These are phyloP conservation scores for Datisca glomerata DNA, from an alignment of 306 rosid species.

Conservation along the genomic window DNA sequence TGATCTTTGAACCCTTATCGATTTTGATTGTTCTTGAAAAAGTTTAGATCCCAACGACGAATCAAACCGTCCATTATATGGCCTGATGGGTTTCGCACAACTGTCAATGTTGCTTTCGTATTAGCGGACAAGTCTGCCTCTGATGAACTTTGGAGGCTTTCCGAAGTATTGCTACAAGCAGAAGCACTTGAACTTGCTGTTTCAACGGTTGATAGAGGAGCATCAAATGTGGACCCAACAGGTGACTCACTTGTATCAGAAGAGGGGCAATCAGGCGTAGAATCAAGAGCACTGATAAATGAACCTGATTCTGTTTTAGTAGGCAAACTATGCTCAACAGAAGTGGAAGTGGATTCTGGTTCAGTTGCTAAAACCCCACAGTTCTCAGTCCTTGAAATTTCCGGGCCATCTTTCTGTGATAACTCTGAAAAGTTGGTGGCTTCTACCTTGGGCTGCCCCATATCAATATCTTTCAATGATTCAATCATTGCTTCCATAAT, in stretches of 20 bases:
- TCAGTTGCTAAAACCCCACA: constrained; percentile 17
- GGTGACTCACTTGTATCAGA: constrained; percentile 18
- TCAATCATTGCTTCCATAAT: constrained; percentile 62
- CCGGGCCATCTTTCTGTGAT: constrained; percentile 19
- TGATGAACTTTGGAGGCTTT: constrained; percentile 31
- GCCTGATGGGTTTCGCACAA: constrained; percentile 49
- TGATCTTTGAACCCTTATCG: constrained; percentile 18
- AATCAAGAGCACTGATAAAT: constrained; percentile 19
- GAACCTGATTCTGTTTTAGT: constrained; percentile 28
- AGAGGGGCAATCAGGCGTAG: constrained; percentile 20
- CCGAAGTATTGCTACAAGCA: constrained; percentile 22
- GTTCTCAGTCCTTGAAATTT: constrained; percentile 18
- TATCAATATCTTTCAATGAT: constrained; percentile 59
- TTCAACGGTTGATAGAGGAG: constrained; percentile 23
- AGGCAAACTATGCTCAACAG: constrained; percentile 13
- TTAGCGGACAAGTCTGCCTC: constrained; percentile 73
- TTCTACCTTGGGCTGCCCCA: constrained; percentile 22
- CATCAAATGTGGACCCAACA: constrained; percentile 11
- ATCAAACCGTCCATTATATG: constrained; percentile 63
- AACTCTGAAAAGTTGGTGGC: constrained; percentile 16
- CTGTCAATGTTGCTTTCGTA: constrained; percentile 77
- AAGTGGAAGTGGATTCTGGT: constrained; percentile 25
- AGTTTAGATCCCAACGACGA: constrained; percentile 87
- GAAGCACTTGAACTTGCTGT: constrained; percentile 30
- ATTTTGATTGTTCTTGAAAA: constrained; percentile 50